phyloP scores from a whole-genome alignment of 164 flowering plant genomes.

The Nymphaea colorata region DNA sequence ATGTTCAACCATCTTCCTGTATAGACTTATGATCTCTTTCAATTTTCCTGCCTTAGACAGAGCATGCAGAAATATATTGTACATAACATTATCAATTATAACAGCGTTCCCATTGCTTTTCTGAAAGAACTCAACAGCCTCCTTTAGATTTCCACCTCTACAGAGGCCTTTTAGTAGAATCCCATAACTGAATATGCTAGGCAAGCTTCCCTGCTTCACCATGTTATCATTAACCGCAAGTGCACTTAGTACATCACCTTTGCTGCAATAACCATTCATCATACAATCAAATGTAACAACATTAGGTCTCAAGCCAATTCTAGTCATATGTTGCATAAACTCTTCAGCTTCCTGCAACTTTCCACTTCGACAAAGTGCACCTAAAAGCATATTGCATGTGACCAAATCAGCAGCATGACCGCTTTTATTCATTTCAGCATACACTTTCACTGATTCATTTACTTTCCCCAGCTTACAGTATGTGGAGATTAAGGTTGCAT shows the following conservation, averaged over 20 bases:
- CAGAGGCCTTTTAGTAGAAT: conserved; percentile 65
- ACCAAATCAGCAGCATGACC: conserved; percentile 35
- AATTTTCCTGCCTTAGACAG: conserved; percentile 40
- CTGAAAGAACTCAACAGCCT: conserved; percentile 36
- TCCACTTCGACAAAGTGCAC: conserved; percentile 47
- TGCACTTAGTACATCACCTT: conserved; percentile 47
- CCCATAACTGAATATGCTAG: conserved; percentile 47
- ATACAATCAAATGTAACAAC: conserved; percentile 46
- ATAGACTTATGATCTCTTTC: conserved; percentile 30
- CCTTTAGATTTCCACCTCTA: conserved; percentile 35
- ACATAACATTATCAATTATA: conserved; percentile 38
- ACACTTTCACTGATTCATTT: conserved; percentile 37
- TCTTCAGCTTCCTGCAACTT: conserved; percentile 46
- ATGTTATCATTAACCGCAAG: conserved; percentile 54
- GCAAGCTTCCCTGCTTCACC: conserved; percentile 38
- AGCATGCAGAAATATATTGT: conserved; percentile 47
- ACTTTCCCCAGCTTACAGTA: conserved; percentile 43
- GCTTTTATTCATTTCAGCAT: conserved; percentile 26
- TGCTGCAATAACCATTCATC: conserved; percentile 46
- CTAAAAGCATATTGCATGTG: conserved; percentile 42
- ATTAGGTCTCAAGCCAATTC: conserved; percentile 36
- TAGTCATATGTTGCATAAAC: conserved; percentile 47
- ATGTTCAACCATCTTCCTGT: conserved; percentile 42
- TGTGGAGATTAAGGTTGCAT: conserved; percentile 42
- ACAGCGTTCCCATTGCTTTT: conserved; percentile 32